Conservation (phyloP, 805 yeast genomes). For the Saccharomycopsis amapae region DNA sequence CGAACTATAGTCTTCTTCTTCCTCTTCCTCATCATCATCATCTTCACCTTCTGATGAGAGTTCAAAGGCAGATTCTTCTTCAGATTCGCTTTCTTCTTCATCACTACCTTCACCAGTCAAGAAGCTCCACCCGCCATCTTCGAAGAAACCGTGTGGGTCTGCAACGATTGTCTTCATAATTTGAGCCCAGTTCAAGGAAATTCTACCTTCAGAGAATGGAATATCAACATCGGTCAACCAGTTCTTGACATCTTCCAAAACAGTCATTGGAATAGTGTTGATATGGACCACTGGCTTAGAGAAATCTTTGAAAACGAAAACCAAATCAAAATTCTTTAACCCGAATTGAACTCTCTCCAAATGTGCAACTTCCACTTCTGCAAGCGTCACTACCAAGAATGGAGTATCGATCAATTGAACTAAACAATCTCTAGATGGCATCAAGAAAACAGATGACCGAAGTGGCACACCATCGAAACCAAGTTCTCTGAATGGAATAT, state of each 20-base stretch:
- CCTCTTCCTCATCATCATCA: conserved; percentile 59
- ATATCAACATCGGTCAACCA: conserved; percentile 98
- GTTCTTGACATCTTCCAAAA: conserved; percentile 84
- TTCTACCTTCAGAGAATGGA: conserved; percentile 89
- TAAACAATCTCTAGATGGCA: conserved; percentile 96
- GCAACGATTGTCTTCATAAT: conserved; percentile 90
- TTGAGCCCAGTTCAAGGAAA: conserved; percentile 91
- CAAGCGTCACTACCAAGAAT: conserved; percentile 81
- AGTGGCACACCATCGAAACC: conserved; percentile 98
- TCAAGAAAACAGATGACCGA: conserved; percentile 86
- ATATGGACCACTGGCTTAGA: conserved; percentile 81
- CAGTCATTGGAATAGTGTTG: conserved; percentile 90
- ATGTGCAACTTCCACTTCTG: conserved; percentile 90
- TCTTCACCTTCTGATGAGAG: conserved; percentile 53
- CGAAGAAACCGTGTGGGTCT: conserved; percentile 90
- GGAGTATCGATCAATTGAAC: conserved; percentile 94
- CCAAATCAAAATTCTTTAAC: conserved; percentile 90
- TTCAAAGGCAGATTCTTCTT: conserved; percentile 64
- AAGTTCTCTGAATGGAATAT: conserved; percentile 89
- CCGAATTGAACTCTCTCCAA: conserved; percentile 97
- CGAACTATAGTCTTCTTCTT: conserved; percentile 43
- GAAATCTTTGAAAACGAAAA: conserved; percentile 93
- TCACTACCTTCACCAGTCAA: conserved; percentile 82
- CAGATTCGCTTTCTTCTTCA: conserved; percentile 60
- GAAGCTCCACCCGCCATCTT: conserved; percentile 95